Conservation (phyloP, 202 grass and related monocot species). For the Sporobolus alterniflorus region DNA sequence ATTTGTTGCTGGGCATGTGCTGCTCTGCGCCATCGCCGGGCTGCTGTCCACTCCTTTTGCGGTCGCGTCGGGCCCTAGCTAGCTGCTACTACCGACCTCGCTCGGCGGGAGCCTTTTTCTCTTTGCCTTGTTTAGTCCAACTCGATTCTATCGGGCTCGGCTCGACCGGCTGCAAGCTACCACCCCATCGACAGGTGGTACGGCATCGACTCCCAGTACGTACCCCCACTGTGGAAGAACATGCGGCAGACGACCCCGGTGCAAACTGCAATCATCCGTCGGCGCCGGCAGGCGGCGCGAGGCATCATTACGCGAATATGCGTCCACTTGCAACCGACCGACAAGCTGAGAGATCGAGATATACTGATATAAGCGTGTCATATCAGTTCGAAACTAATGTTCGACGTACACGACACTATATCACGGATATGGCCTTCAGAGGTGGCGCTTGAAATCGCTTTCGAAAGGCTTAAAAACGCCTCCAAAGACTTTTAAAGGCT, state of each 20-base stretch:
- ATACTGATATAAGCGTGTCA: neutral
- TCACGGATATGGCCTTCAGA: no score
- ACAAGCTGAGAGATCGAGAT: no score
- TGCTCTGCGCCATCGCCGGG: neutral
- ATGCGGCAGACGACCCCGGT: neutral
- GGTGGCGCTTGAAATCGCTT: no score
- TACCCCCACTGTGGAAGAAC: neutral
- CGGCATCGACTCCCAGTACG: neutral
- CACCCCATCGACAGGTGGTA: neutral
- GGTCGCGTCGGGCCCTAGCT: neutral
- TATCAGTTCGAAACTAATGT: neutral
- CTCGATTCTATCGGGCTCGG: neutral
- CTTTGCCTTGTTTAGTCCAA: conserved; percentile 48
- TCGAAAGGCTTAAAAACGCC: no score
- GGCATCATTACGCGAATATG: neutral
- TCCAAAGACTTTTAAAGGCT: no score
- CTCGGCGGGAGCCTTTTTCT: conserved; percentile 20
- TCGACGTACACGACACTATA: neutral
- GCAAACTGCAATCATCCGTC: conserved; percentile 8
- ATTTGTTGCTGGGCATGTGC: conserved; percentile 33
- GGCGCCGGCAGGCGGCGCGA: conserved; percentile 6
- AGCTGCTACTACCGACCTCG: neutral
- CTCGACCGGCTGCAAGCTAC: neutral
- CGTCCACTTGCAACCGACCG: neutral
- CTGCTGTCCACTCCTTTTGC: conserved; percentile 37